Evolutionary conservation across 202 grass and related monocot species (phyloP), one percentile per base, ranked within the genome.

Genomic region (Hordeum pubiflorum): DNA sequence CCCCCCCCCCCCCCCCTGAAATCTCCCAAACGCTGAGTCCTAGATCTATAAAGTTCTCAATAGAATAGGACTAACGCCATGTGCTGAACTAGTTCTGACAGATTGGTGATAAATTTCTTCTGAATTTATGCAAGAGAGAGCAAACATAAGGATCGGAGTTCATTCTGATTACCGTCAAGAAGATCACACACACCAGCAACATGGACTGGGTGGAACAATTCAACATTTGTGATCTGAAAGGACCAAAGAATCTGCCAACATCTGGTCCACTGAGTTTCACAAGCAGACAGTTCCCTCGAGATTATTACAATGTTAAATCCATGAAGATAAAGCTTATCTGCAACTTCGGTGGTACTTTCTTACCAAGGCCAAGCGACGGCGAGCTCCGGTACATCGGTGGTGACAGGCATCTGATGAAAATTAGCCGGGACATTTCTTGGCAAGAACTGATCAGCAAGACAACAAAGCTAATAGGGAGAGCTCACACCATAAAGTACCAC

Each of bases 401-500:
- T 13, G 82, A 93, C 32, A 94, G 84, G 43, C 90, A 82, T 55
- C 86, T 97, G 52, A 17, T 97, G 27, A 67, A 81, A 83, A 63
- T 94, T 39, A 89, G 64, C 74, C 74, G 72, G 63, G 79, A 80
- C 52, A 85, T 97, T 54, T 86, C 92, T 46, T 94, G 88, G 95
- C 67, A 87, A 74, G 90, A 93, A 65, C 48, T 97, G 29, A 59
- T 77, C 77, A 56, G 70, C 20, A 93, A 80, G 55, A 86, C 88
- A 70, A 88, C 23, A 59, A 86, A 44, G 54, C 36, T 91, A 26
- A 88, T 76, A 57, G 89, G 74, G 55, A 73, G 23, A 67, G 58
- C 72, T 52, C 88, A 91, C 71, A 84, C 32, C 1, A 80, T 98
- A 69, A 98, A 98, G 81, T 98, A 94, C 88, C 92, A 94, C 80